Evolutionary conservation across 306 rosid species (phyloP).

Genomic region (Rosa multiflora): DNA sequence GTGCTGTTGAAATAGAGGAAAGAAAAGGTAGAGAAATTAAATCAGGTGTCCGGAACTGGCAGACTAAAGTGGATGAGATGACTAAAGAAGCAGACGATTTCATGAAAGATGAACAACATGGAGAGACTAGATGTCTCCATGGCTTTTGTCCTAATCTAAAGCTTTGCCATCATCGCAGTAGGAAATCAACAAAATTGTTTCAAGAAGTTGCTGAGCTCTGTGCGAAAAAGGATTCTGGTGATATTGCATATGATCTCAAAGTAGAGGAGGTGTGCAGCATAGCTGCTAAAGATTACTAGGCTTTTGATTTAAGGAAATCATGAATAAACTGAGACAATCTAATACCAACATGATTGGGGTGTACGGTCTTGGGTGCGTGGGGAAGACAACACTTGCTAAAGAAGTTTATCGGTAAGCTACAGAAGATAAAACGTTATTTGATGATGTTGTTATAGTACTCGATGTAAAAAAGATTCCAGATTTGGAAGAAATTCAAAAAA

Average conservation of each 20-base stretch:
- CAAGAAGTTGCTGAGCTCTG: neutral
- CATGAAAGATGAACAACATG: neutral
- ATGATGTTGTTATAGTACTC: neutral
- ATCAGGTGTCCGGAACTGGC: neutral
- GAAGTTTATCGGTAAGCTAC: neutral
- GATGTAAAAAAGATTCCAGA: neutral
- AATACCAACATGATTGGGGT: neutral
- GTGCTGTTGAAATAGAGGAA: neutral
- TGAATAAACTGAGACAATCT: neutral
- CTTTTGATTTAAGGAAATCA: neutral
- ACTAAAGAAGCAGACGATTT: neutral
- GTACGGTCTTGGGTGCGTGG: slow-evolving; percentile 9
- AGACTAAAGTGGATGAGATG: neutral
- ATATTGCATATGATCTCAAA: neutral
- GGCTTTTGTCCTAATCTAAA: neutral
- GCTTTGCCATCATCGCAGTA: neutral
- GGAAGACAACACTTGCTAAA: slow-evolving; percentile 12
- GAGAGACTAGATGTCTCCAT: neutral
- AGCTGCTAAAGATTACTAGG: neutral
- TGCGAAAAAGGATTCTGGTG: neutral
- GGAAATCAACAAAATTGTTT: neutral
- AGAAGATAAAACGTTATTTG: neutral
- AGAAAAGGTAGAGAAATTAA: neutral
- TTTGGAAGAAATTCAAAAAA: neutral
- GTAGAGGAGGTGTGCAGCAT: neutral